These are phyloP conservation scores for Friedmanniomyces endolithicus DNA, from an alignment of 495 filamentous ascomycete genomes.

Conservation along the genomic window DNA sequence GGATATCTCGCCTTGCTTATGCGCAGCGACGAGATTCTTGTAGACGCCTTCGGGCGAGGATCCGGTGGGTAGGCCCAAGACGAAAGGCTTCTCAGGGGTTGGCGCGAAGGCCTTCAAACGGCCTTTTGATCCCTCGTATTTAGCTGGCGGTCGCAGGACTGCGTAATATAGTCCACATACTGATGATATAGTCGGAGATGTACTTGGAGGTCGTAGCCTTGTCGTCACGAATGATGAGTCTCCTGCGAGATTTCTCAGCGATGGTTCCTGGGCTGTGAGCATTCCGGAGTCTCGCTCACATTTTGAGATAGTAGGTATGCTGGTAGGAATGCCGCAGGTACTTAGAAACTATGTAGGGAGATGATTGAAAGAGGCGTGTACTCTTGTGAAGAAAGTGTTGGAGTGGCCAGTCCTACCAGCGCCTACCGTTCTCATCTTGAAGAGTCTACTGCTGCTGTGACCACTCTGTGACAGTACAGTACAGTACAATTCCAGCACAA, in stretches of 20 bases:
- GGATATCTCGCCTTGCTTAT: conserved; percentile 67
- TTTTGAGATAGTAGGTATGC: neutral
- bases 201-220: conserved; percentile 53
- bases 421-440: neutral
- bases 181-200: conserved; percentile 73
- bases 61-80: conserved; percentile 73
- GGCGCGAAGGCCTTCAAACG: conserved; percentile 65
- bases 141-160: neutral
- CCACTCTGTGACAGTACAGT: neutral
- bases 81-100: conserved; percentile 57
- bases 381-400: too few species aligned
- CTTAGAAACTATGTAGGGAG: too few species aligned
- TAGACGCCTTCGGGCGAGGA: conserved; percentile 70
- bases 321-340: neutral
- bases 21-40: conserved; percentile 57
- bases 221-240: conserved; percentile 71
- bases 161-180: conserved; percentile 31
- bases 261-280: neutral
- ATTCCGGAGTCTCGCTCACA: neutral
- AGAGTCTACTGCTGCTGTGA: neutral
- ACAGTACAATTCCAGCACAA: too few species aligned
- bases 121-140: conserved; percentile 29
- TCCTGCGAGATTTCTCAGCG: conserved; percentile 38
- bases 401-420: too few species aligned
- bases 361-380: too few species aligned